Percentiles rank a stretch among this genome's conserved stretches.
Conservation (phyloP, 1,284 basidiomycete genomes). For the Trametes sp. region DNA sequence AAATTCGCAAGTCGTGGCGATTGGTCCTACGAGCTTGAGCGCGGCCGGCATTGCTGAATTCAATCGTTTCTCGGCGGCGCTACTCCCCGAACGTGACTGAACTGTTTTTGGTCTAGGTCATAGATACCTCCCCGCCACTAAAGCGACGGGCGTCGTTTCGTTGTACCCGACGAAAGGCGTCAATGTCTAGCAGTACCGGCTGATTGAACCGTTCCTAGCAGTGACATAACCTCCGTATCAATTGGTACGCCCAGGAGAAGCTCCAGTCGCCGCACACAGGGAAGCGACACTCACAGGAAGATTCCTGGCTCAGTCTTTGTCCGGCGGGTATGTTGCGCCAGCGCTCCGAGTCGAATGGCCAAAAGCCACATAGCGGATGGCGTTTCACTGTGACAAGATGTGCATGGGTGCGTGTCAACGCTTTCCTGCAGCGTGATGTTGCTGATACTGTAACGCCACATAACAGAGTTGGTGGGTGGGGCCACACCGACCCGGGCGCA, state of each 20-base stretch:
- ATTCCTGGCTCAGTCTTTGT: not conserved
- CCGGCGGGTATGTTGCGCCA: not conserved
- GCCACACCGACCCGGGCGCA: not conserved
- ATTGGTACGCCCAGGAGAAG: not conserved
- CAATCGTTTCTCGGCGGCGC: not conserved
- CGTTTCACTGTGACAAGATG: constrained; percentile 2
- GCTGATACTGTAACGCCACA: not conserved
- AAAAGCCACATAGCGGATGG: not conserved
- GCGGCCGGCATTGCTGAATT: not conserved
- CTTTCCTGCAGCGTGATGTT: not conserved
- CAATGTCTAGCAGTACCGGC: too few relatives aligned
- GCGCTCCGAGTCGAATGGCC: not conserved
- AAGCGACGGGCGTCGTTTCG: not conserved
- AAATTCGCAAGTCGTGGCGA: not conserved
- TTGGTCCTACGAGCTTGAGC: not conserved
- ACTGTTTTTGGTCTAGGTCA: not conserved
- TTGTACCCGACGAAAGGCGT: not conserved
- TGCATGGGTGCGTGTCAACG: not conserved
- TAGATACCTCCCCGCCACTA: not conserved
- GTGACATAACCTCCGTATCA: not conserved
- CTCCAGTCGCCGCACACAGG: not conserved
- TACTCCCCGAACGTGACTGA: not conserved
- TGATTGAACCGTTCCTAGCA: not conserved
- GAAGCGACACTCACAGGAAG: not conserved
- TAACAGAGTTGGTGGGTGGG: not conserved